Evolutionary conservation across 805 yeast species (phyloP), one percentile per base, ranked within the genome.

Genomic region (Yarrowia porcina): DNA sequence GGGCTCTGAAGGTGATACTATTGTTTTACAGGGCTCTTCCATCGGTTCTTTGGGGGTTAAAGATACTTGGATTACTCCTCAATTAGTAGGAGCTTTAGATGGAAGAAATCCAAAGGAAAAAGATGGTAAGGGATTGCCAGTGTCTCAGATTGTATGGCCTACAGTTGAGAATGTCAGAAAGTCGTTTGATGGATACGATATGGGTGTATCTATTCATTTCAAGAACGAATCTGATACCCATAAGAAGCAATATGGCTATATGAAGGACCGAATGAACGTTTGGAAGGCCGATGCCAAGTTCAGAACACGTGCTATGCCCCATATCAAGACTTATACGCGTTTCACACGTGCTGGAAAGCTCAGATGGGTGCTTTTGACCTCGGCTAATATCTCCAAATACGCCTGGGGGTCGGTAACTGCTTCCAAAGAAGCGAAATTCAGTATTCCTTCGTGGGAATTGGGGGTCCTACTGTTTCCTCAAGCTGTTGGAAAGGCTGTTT

Each of bases 351-450:
- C 65, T 1, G 56, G 39, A 8, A 36, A 83, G 66, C 70, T 88
- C 5, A 80, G 82, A 57, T 90, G 96, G 96, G 80, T 85, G 18
- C 71, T 88, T 6, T 77, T 88, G 70, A 88, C 94, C 0, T 86
- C 91, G 52, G 88, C 90, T 32, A 90, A 90, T 69, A 69, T 89
- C 41, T 86, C 92, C 32, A 82, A 82, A 62, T 87, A 83, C 65
- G 96, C 96, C 1, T 90, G 96, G 96, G 96, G 96, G 0, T 74
- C 70, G 5, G 74, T 76, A 15, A 67, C 70, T 39, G 62, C 72
- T 25, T 54, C 27, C 62, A 49, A 47, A 56, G 23, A 23, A 17
- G 21, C 39, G 64, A 56, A 63, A 66, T 63, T 74, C 64, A 68
- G 66, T 67, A 76, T 74, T 63, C 72, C 65, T 70, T 83, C 77